Conservation (phyloP, 108 stramenopile genomes). For the Cafeteria roenbergensis region DNA sequence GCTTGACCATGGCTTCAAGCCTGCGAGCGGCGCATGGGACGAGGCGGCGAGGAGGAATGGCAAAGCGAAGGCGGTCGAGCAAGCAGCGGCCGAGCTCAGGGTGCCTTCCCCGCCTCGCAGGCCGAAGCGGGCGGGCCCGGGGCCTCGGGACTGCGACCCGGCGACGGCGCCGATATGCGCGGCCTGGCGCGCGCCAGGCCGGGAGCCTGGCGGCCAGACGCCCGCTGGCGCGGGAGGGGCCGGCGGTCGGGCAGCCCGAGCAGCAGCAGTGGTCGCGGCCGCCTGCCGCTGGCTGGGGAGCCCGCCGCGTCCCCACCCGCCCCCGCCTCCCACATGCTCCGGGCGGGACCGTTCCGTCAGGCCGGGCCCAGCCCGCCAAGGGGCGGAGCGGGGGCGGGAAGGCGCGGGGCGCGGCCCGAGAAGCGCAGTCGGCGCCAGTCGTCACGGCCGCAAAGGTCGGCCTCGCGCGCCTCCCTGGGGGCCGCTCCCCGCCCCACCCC, state of each 20-base stretch:
- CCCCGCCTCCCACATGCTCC: no score
- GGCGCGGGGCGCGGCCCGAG: no score
- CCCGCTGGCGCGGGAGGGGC: background rate
- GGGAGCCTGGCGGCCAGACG: background rate
- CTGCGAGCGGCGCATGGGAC: background rate
- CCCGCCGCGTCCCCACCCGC: no score
- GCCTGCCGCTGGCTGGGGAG: no score
- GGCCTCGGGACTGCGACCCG: background rate
- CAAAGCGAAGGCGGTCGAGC: background rate
- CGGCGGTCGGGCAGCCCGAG: background rate
- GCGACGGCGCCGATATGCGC: background rate
- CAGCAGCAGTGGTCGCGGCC: no score
- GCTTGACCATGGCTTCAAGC: slow-evolving; percentile 64
- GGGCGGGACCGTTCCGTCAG: no score
- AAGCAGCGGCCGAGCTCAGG: background rate
- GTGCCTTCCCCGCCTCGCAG: background rate
- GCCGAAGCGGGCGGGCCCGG: background rate
- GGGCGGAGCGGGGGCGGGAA: no score
- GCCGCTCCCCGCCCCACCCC: no score
- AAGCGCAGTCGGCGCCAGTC: no score
- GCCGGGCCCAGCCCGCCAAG: no score
- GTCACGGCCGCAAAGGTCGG: no score
- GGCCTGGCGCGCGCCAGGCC: background rate
- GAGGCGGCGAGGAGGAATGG: background rate
- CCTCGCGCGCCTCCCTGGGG: no score